These are phyloP conservation scores for Colletotrichum gigasporum DNA, from an alignment of 2,329 filamentous ascomycete genomes.

Conservation along the genomic window DNA sequence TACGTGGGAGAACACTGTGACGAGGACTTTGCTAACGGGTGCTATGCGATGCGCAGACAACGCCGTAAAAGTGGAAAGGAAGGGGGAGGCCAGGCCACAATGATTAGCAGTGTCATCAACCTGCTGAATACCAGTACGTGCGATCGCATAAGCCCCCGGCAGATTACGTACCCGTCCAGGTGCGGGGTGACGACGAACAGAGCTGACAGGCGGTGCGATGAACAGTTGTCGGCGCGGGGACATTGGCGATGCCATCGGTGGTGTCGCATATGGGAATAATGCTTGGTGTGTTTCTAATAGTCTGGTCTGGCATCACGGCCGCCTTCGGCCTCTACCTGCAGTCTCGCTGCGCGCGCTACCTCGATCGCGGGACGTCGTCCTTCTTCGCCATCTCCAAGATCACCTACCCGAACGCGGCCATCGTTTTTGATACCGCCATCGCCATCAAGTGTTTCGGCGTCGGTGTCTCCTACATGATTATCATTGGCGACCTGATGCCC, in stretches of 20 bases:
- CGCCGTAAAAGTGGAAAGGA: slow-evolving; percentile 76
- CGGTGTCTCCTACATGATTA: slow-evolving; percentile 96
- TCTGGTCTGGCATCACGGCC: slow-evolving; percentile 90
- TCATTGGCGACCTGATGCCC: slow-evolving; percentile 98
- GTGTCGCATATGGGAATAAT: slow-evolving; percentile 95
- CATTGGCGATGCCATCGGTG: slow-evolving; percentile 93
- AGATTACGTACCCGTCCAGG: neutral
- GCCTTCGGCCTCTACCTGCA: slow-evolving; percentile 96
- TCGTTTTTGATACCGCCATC: slow-evolving; percentile 95
- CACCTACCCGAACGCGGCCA: slow-evolving; percentile 94
- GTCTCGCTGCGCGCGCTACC: slow-evolving; percentile 89
- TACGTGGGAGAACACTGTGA: neutral
- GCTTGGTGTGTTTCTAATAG: slow-evolving; percentile 82
- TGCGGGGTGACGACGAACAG: neutral
- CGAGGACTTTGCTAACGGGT: slow-evolving; percentile 16
- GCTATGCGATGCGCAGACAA: slow-evolving; percentile 46
- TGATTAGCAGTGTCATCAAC: slow-evolving; percentile 92
- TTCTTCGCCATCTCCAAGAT: slow-evolving; percentile 98
- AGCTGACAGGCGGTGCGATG: slow-evolving; percentile 31
- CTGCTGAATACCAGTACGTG: slow-evolving; percentile 90
- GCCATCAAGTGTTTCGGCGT: slow-evolving; percentile 98
- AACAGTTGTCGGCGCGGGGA: slow-evolving; percentile 89
- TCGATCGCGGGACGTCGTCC: slow-evolving; percentile 87
- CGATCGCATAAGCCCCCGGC: neutral
- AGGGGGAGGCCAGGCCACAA: slow-evolving; percentile 84